Base-by-base conservation (phyloP, 768 basidiomycete genomes). In the Tubosaeta brunneosetosa region DNA sequence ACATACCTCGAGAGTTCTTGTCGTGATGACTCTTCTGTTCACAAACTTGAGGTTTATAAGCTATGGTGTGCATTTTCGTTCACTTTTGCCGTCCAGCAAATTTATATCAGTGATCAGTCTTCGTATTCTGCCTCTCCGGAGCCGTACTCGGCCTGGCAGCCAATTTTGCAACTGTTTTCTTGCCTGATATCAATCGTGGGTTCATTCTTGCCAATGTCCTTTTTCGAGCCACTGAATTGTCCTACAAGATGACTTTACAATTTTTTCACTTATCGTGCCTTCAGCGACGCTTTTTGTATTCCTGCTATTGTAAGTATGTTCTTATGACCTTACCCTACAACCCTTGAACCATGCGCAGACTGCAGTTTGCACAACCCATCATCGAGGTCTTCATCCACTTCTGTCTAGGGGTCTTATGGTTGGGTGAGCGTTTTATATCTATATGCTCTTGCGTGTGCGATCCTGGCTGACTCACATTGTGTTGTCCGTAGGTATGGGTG, bases 351-450 rank as follows among this genome's bases (percentile, higher is more conserved):
- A 45, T 56, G 46, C 36, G 9, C 61, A 90, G 88, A 50, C 50
- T 87, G 55, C 82, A 84, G 73, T 88, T 83, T 75, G 82, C 85
- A 2, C 79, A 82, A 62, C 88, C 89, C 9, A 67, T 78, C 51
- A 71, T 82, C 19, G 89, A 91, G 61, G 81, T 75, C 2, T 50
- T 80, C 22, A 61, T 72, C 37, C 64, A 84, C 49, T 79, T 84
- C 64, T 55, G 85, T 19, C 61, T 87, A 29, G 79, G 77, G 10
- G 72, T 80, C 17, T 61, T 90, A 33, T 91, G 89, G 89, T 73
- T 91, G 34, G 74, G 88, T 86, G 63, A 56, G 83, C 27, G 17
- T 33, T 43, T 52, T 42, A 9, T 25, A 25, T 26, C 14, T 16
- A 31, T n/a, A 32, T 44, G 22, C 22, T 26, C 32, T 10, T n/a